A percentile compares a stretch with the other conserved stretches of the same genome.
Conservation (phyloP, 306 rosid species). For the cucumber (Cucumis sativus) region DNA sequence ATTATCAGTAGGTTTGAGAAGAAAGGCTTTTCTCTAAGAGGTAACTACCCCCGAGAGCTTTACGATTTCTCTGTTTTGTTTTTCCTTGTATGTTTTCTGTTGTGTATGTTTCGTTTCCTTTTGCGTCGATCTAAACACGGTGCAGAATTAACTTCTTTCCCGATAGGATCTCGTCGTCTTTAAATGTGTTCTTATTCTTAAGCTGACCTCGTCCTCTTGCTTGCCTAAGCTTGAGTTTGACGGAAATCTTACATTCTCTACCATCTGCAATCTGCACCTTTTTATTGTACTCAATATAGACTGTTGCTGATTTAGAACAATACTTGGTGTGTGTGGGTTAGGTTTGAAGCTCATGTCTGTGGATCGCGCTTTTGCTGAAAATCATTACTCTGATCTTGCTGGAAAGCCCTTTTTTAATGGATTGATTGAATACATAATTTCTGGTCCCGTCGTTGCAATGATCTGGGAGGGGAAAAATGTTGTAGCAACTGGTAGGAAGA, state of each 20-base stretch:
- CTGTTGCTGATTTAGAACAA: neutral
- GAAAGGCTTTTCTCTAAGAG: constrained; percentile 82
- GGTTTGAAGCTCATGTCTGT: constrained; percentile 72
- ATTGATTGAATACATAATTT: constrained; percentile 72
- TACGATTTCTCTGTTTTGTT: neutral
- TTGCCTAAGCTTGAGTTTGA: neutral
- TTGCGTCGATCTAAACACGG: neutral
- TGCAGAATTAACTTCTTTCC: neutral
- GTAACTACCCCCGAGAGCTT: constrained; percentile 12
- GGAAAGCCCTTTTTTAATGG: constrained; percentile 82
- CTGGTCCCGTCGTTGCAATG: constrained; percentile 98
- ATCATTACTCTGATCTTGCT: constrained; percentile 76
- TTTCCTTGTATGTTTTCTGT: neutral
- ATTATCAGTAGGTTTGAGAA: constrained; percentile 87
- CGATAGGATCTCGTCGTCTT: neutral
- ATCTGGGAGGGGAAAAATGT: constrained; percentile 93
- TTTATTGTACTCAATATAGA: neutral
- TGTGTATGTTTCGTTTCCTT: neutral
- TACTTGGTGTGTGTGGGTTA: constrained; percentile 16
- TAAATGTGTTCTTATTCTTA: neutral
- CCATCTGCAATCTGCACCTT: neutral
- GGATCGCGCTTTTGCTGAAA: constrained; percentile 81
- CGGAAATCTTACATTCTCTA: neutral
- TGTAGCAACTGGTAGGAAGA: constrained; percentile 67
- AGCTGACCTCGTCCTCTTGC: neutral